Conservation (phyloP, 345 rosid genomes). For the Firmiana major region DNA sequence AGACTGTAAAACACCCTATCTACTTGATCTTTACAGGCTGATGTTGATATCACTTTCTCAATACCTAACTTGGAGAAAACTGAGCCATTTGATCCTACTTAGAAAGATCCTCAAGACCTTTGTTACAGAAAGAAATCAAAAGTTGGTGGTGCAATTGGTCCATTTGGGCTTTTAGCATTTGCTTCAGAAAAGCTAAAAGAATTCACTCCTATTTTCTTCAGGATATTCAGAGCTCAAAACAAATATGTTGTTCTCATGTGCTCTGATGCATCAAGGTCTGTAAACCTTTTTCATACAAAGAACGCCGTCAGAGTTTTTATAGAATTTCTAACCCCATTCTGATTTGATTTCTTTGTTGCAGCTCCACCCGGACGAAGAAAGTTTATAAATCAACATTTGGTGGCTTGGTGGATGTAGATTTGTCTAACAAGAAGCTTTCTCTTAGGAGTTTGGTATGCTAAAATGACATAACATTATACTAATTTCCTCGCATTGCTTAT, state of each 20-base stretch:
- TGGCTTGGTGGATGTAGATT: slow-evolving; percentile 67
- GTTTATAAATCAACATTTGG: slow-evolving; percentile 68
- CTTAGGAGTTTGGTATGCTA: slow-evolving; percentile 59
- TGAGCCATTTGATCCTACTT: slow-evolving; percentile 51
- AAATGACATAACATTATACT: not conserved
- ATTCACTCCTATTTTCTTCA: slow-evolving; percentile 77
- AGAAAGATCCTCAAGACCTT: slow-evolving; percentile 50
- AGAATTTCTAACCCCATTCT: not conserved
- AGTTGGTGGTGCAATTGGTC: slow-evolving; percentile 58
- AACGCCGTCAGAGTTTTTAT: not conserved
- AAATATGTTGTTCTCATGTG: slow-evolving; percentile 67
- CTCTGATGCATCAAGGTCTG: slow-evolving; percentile 69
- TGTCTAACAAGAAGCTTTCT: slow-evolving; percentile 48
- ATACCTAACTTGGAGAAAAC: slow-evolving; percentile 53
- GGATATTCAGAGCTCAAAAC: slow-evolving; percentile 47
- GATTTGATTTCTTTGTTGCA: slow-evolving; percentile 21
- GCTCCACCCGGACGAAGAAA: slow-evolving; percentile 38
- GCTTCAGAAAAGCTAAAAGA: slow-evolving; percentile 64
- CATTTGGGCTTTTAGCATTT: slow-evolving; percentile 73
- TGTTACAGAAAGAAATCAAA: slow-evolving; percentile 46
- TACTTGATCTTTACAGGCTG: slow-evolving; percentile 36
- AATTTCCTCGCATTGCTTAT: too few relatives aligned
- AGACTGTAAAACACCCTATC: not conserved
- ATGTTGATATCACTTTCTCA: slow-evolving; percentile 66
- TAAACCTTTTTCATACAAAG: not conserved